Base-by-base conservation (phyloP, 495 filamentous ascomycete genomes). In the Penicillium odoratum region DNA sequence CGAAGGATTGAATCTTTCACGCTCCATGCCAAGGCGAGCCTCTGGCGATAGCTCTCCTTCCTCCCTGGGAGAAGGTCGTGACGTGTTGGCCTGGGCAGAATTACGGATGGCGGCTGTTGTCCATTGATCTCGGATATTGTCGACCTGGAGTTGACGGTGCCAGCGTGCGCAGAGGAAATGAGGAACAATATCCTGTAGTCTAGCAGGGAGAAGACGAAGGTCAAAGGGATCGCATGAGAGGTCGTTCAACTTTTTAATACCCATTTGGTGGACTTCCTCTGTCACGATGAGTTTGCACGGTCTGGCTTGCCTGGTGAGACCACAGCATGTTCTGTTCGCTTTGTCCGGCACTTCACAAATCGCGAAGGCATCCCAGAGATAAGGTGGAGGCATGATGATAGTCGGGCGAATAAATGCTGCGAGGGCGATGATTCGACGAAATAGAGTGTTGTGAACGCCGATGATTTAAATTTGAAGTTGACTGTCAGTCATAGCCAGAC, bases 211-310 rank as follows among this genome's bases (percentile, higher is more conserved):
- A 3, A 13, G 8, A 13, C 34, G 3, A 13, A 38, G 34, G 11
- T 38, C 10, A 11, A 38, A 38, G 34, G 34, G 34, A 38, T 38
- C 34, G 34, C 34, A 4, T 11, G 34, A 38, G 34, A 38, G 34
- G 9, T 11, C 11, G 3, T 38, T 38, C 10, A 38, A 38, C 21
- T 21, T 21, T 2, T 38, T 38, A 3, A 38, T 3, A 13, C 34
- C 34, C 34, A 38, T 38, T 38, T 38, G 34, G 34, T 38, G 34
- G 34, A 38, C 8, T 5, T 38, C 34, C 5, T 36, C 49, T 51
- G n/a, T 36, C 31, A 38, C 30, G 31, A 10, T 40, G 49, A 51
- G 49, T 51, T 51, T 51, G 31, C 31, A 51, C 25, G 15, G 33
- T 21, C 5, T 36, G 7, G 33, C 31, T 51, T 21, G 15, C 49